Evolutionary conservation across 1,139 yeast genomes (phyloP), one percentile per base, ranked within the genome.

Genomic region (Debaryomyces singareniensis): DNA sequence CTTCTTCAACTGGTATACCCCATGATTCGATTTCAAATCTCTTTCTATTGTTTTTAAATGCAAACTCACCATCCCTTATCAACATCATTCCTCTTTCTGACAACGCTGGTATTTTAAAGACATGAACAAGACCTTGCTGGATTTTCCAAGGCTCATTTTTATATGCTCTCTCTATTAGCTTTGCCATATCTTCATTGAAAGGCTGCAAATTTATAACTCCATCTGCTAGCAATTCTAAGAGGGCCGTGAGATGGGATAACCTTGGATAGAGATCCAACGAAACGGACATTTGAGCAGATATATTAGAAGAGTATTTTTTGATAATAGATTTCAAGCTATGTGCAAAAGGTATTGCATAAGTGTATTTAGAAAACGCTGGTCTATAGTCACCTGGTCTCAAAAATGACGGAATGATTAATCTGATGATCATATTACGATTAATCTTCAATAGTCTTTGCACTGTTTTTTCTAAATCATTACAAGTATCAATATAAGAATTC

Each of bases 1-100:
- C 77, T 34, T 78, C 87, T 36, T 85, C 96, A 2, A 91, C 95
- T 0, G 98, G 97, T 28, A 91, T 91, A 15, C 95, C 85, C 95
- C 96, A 89, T 47, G 78, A 85, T 40, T 83, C 89, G 35, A 89
- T 81, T 46, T 83, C 95, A 50, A 91, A 86, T 47, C 72, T 77
- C 55, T 78, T 77, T 38, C 83, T 69, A 10, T 95, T 91, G 38
- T 86, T 86, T 47, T 81, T 78, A 58, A 89, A 91, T 3, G 95
- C 89, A 53, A 73, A 80, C 55, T 89, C 96, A 32, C 85, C 81
- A 34, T 67, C 66, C 34, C 78, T 75, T 2, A 76, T 71, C 43
- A 75, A 74, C 96, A 87, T 89, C 43, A 75, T 66, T 0, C 98
- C 97, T 26, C 75, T 55, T 27, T 81, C 91, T 28, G 87, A 76